Evolutionary conservation across 768 basidiomycete genomes (phyloP).

Genomic region (Rhodotorula kratochvilovae): DNA sequence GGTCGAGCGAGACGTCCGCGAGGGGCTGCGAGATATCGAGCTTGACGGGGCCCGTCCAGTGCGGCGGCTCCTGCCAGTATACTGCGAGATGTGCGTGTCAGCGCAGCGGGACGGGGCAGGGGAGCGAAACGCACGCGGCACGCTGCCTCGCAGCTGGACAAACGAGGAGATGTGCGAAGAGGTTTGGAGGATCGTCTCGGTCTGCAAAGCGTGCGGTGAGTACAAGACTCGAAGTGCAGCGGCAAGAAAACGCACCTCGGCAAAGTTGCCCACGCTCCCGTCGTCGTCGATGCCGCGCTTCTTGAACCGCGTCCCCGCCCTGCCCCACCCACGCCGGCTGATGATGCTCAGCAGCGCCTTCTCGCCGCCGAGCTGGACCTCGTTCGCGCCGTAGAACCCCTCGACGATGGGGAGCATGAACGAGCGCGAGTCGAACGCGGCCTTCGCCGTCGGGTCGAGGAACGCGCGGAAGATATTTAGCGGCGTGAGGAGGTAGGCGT

Average conservation of each 20-base stretch:
- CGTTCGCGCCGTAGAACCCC: constrained; percentile 70
- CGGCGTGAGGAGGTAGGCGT: constrained; percentile 12
- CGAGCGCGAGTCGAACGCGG: constrained; percentile 52
- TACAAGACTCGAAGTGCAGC: constrained; percentile 4
- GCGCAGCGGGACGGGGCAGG: constrained; percentile 20
- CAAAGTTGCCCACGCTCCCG: constrained; percentile 89
- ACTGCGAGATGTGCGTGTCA: constrained; percentile 1
- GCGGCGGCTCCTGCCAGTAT: constrained; percentile 51
- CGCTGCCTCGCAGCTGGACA: constrained; percentile 79
- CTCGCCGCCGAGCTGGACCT: constrained; percentile 49
- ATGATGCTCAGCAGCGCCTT: constrained; percentile 71
- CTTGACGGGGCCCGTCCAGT: not conserved
- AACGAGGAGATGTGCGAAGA: constrained; percentile 72
- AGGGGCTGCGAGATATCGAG: constrained; percentile 5
- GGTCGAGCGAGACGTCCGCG: not conserved
- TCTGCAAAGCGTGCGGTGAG: not conserved
- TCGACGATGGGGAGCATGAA: constrained; percentile 90
- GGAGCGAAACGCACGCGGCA: constrained; percentile 64
- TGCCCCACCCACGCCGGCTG: constrained; percentile 75
- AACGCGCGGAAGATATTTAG: not conserved
- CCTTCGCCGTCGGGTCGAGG: not conserved
- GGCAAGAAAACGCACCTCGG: constrained; percentile 59
- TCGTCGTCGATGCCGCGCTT: constrained; percentile 88
- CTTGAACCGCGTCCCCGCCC: constrained; percentile 88
- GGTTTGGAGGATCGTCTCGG: constrained; percentile 53